Base-by-base conservation (phyloP, 495 filamentous ascomycete genomes). In the Aspergillus ostianus region DNA sequence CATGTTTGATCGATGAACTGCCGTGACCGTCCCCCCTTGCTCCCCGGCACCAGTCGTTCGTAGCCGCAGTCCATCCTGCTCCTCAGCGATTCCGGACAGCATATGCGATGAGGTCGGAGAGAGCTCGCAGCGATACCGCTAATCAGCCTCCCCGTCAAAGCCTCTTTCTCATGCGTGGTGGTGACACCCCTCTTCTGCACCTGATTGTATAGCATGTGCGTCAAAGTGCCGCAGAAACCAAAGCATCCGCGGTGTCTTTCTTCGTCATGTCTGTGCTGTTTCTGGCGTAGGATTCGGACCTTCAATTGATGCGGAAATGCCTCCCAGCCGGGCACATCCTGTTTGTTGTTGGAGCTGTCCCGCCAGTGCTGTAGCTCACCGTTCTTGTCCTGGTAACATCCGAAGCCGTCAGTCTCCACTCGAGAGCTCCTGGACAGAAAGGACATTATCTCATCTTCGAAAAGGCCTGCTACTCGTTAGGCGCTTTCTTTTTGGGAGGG, bases 1-100 rank as follows among this genome's bases (percentile, higher is more conserved):
- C 18, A 46, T 18, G 44, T 2, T 46, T 46, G 44, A 18, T 18
- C 18, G 44, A 46, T 18, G 13, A 13, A 46, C 9, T 21, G 47
- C 19, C 47, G 19, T 1, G 19, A 17, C 47, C 13, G 47, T 50
- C 47, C 9, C 2, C 19, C 47, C 47, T 50, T 50, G 13, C 13
- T 50, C 3, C 15, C 47, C 15, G 2, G 9, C 15, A 50, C 47
- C 47, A 46, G 44, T 15, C 44, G 18, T 18, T 46, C 44, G 44
- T 46, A 46, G 44, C 47, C 47, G 9, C 19, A 17, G 2, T 6
- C 6, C 13, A 50, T 50, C 2, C 4, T 4, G 13, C 2, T 2
- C 44, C 18, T 47, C 47, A 50, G 47, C 47, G 10, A 17, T 50
- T 50, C 47, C 47, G 47, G 47, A 21, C 47, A 50, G 19, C 2